Base-by-base conservation (phyloP, 2,329 filamentous ascomycete species). In the Beauveria bassiana region DNA sequence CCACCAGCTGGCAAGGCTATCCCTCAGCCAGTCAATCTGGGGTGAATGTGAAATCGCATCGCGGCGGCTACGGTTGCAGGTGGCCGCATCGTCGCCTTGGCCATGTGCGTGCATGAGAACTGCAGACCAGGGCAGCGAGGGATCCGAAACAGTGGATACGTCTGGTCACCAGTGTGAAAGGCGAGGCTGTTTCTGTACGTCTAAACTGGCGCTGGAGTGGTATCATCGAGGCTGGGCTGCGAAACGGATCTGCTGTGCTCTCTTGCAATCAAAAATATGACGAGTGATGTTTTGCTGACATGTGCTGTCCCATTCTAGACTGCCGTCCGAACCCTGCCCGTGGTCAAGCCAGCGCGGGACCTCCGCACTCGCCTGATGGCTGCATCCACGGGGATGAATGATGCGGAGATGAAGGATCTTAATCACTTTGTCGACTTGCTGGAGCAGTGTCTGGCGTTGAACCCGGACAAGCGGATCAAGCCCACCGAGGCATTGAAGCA, bases 381-480 rank as follows among this genome's bases (percentile, higher is more conserved):
- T 64, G 90, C 87, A 24, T 87, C 87, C 6, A 85, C 84, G 61
- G 88, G 86, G 57, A 87, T 96, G 80, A 85, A 80, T 55, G 88
- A 93, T 64, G 78, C 79, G 10, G 91, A 95, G 72, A 78, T 83
- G 45, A 89, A 87, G 72, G 91, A 97, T 68, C 77, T 97, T 64
- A 87, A 88, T 63, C 81, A 88, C 59, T 96, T 99, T 74, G 81
- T 91, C 67, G 93, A 98, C 73, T 77, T 99, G 54, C 77, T 99
- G 62, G 93, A 96, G 70, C 88, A 89, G 61, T 98, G 93, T 71
- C 79, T 99, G 65, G 86, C 88, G 62, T 81, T 98, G 65, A 96
- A 98, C 70, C 91, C 93, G 1, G 93, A 96, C 72, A 96, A 96
- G 79, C 85, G 95, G 65, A 90, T 95, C 69, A 93, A 90, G 52